Evolutionary conservation across 1,284 basidiomycete species (phyloP), one percentile per base, ranked within the genome.

Genomic region (Papiliotrema terrestris): DNA sequence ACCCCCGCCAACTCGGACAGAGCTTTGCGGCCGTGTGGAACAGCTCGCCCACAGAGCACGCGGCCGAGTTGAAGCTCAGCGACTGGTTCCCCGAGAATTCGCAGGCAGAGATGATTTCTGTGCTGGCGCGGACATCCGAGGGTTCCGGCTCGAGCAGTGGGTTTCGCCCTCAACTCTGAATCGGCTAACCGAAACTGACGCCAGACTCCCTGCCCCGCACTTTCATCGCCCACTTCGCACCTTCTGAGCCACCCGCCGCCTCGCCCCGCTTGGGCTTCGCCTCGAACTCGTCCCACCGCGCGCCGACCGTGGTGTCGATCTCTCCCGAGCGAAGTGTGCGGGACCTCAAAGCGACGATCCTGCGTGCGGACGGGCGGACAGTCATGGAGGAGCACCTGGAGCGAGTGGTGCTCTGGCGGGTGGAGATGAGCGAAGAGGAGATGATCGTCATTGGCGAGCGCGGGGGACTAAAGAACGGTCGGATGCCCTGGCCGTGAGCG

Each of bases 401-500:
- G 25, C 56, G 55, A 13, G 56, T 74, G 15, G 54, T 65, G 1
- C 49, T 74, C 17, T 76, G 72, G 72, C 62, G 67, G 8, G 73
- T 76, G 8, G 72, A 72, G 35, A 67, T 74, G 68, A 68, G 59
- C 26, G 65, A 69, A 44, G 65, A 61, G 17, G 70, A 73, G 56
- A 71, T 76, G 57, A 53, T 63, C 8, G 69, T 70, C 13, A 71
- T 74, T 52, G 71, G 73, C 35, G 57, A 67, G 38, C 49, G 66
- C 15, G 71, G 69, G 14, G 69, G 68, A 3, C 56, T 74, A 38
- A 65, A 65, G 23, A 53, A 61, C 25, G 72, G 73, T 15, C 63
- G 65, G 42, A 71, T 72, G 62, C 73, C 71, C n/a, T 73, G 71
- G 69, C 73, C 73, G 66, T 68, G 54, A 63, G 67, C 66, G 14